These are phyloP conservation scores for Penicillium salamii DNA, from an alignment of 495 filamentous ascomycete species.

Conservation along the genomic window DNA sequence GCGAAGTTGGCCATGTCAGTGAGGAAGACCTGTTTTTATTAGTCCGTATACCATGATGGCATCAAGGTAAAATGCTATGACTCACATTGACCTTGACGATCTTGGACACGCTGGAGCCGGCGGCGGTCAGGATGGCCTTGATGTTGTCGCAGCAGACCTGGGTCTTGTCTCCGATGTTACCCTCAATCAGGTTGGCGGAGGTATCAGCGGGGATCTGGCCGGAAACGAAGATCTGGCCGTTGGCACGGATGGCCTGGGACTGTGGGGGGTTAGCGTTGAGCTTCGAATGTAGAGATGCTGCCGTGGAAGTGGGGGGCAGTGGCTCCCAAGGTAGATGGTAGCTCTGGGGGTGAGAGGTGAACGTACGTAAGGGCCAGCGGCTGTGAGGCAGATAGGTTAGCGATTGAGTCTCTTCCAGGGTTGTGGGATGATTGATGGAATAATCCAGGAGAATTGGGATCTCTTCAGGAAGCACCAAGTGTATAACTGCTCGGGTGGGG, in stretches of 20 bases:
- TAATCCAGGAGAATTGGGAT: neutral
- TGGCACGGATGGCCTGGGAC: slow-evolving; percentile 88
- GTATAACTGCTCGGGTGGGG: too few relatives aligned
- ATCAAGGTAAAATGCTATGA: neutral
- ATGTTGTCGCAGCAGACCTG: slow-evolving; percentile 73
- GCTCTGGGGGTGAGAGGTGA: slow-evolving; percentile 1
- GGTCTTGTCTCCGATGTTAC: slow-evolving; percentile 75
- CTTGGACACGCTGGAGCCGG: slow-evolving; percentile 69
- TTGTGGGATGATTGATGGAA: neutral
- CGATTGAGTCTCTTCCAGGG: slow-evolving; percentile 1
- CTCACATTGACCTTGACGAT: slow-evolving; percentile 71
- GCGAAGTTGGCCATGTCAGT: slow-evolving; percentile 83
- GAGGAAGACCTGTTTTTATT: slow-evolving; percentile 62
- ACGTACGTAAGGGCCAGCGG: slow-evolving; percentile 58
- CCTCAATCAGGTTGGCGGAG: slow-evolving; percentile 69
- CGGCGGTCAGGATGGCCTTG: slow-evolving; percentile 70
- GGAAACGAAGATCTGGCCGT: slow-evolving; percentile 83
- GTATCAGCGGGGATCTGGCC: slow-evolving; percentile 86
- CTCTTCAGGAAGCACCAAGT: neutral
- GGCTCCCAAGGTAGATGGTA: slow-evolving; percentile 4
- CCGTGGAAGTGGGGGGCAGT: neutral
- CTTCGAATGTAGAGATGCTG: too few relatives aligned
- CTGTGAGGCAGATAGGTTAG: slow-evolving; percentile 41
- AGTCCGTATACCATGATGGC: neutral
- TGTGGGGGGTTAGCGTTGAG: slow-evolving; percentile 36